A percentile compares a stretch with the other conserved stretches of the same genome.
These are phyloP conservation scores for Pythium aristosporum DNA, from an alignment of 352 stramenopile species.

Conservation along the genomic window DNA sequence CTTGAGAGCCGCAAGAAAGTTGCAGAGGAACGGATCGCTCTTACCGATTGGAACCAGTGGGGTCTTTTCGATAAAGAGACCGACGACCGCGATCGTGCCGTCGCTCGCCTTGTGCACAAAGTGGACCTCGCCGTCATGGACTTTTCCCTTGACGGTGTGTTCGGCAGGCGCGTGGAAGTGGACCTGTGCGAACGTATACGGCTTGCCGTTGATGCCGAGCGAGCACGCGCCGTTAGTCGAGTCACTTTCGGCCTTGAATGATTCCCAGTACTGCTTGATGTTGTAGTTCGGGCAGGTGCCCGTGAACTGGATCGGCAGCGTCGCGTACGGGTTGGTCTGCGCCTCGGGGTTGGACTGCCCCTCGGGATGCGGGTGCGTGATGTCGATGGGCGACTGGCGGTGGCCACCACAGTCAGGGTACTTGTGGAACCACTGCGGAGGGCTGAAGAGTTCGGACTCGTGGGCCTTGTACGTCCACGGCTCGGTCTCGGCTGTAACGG, in stretches of 20 bases:
- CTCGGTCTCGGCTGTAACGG: not conserved
- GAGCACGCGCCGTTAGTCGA: not conserved
- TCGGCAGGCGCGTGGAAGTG: slow-evolving; percentile 41
- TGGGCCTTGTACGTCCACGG: slow-evolving; percentile 4
- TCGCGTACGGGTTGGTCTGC: not conserved
- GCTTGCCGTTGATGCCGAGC: slow-evolving; percentile 17
- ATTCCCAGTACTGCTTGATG: slow-evolving; percentile 24
- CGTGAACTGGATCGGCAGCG: slow-evolving; percentile 16
- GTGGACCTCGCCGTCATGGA: slow-evolving; percentile 32
- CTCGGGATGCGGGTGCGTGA: not conserved
- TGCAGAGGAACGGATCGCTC: slow-evolving; percentile 30
- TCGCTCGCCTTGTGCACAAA: slow-evolving; percentile 42
- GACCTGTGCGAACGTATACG: slow-evolving; percentile 34
- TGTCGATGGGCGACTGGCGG: slow-evolving; percentile 34
- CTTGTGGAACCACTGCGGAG: slow-evolving; percentile 16
- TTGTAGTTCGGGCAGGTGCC: slow-evolving; percentile 20
- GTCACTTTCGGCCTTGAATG: slow-evolving; percentile 24
- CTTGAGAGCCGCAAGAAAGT: slow-evolving; percentile 35
- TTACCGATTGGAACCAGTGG: not conserved
- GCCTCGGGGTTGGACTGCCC: too few relatives aligned
- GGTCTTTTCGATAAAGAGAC: slow-evolving; percentile 20
- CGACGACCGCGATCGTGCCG: slow-evolving; percentile 30
- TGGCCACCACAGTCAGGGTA: slow-evolving; percentile 27
- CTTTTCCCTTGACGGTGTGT: slow-evolving; percentile 36
- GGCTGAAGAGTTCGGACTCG: not conserved